Evolutionary conservation across 176 grass and related monocot species (phyloP), one percentile per base, ranked within the genome.

Genomic region (Lolium multiflorum): DNA sequence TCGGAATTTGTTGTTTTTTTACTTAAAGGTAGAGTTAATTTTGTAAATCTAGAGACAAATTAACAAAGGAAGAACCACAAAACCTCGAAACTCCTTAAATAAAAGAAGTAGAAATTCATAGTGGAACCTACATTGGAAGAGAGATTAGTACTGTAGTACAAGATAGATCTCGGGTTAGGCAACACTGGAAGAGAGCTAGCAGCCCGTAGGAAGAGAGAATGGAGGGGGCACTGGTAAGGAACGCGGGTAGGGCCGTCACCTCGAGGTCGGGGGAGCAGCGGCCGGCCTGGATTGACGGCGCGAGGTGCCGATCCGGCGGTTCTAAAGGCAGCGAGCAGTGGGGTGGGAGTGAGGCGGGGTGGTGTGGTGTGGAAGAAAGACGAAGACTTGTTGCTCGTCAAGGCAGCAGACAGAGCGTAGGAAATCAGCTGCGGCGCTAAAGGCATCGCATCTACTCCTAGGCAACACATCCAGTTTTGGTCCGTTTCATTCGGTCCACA

Each of bases 281-380:
- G 60, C 78, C 25, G 37, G 76, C 37, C 31, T 35, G 31, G 31
- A 35, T 35, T 35, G 31, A 3, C 31, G 31, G 31, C 56, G 55
- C 62, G 24, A 35, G 15, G 79, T 68, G 62, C 9, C 46, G 79
- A 81, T 67, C 79, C 62, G 46, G 79, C 62, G 9, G 21, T n/a
- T 37, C 66, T 43, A 3, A 43, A 41, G 22, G 11, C 46, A 51
- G 47, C 31, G 31, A 35, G 31, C 31, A 35, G 31, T 35, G 31
- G 31, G 31, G 31, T 35, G 31, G 31, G 31, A 35, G 31, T 35
- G 31, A 35, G 31, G 31, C 31, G 31, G 31, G 31, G 31, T 46
- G 72, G 22, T 20, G 41, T 13, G 70, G 10, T 0, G 46, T 74
- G 71, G 37, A n/a, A 14, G 11, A 21, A 49, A n/a, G 71, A 74